Conservation (phyloP, 73 alveolate genomes). For the Urostyla sp. region DNA sequence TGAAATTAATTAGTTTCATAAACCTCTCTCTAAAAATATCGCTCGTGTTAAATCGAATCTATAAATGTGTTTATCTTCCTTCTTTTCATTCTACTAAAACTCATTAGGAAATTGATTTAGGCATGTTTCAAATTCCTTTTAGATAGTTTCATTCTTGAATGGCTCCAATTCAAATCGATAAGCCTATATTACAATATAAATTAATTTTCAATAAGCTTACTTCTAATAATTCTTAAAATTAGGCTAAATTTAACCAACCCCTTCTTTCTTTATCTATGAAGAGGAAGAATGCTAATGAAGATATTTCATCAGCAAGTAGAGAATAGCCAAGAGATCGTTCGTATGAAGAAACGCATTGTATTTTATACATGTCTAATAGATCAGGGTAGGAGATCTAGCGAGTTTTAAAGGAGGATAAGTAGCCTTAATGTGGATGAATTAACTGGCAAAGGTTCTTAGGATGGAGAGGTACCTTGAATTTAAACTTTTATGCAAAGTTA, state of each 20-base stretch:
- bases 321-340: constrained; percentile 69
- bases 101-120: constrained; percentile 43
- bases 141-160: constrained; percentile 21
- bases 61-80: constrained; percentile 4
- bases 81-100: not conserved
- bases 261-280: constrained; percentile 57
- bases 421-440: constrained; percentile 75
- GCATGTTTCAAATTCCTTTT: constrained; percentile 31
- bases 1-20: constrained; percentile 16
- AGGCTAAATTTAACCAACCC: constrained; percentile 57
- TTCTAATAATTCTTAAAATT: constrained; percentile 45
- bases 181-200: not conserved
- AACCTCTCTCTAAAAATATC: constrained; percentile 55
- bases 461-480: constrained; percentile 68
- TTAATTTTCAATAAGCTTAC: constrained; percentile 1
- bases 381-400: constrained; percentile 60
- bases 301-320: constrained; percentile 66
- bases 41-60: constrained; percentile 52
- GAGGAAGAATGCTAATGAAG: constrained; percentile 68
- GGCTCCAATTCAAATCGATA: constrained; percentile 16
- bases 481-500: constrained; percentile 41
- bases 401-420: constrained; percentile 37
- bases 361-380: constrained; percentile 50
- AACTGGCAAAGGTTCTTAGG: constrained; percentile 61
- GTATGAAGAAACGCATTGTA: constrained; percentile 65